phyloP scores from a whole-genome alignment of 2,329 filamentous ascomycete genomes.

The Diaporthe sp. region DNA sequence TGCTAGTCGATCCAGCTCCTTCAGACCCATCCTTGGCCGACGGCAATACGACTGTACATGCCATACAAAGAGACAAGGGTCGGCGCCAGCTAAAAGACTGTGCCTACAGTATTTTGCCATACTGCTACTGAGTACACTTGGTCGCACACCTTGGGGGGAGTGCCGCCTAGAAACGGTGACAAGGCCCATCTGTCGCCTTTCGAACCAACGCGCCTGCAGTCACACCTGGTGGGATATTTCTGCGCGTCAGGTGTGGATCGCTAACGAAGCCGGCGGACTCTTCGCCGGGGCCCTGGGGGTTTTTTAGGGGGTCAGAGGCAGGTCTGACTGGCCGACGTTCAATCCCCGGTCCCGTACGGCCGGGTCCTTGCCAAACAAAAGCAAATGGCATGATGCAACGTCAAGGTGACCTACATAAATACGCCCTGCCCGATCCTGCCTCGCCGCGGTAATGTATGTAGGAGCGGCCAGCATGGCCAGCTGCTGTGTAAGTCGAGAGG shows the following conservation, averaged over 20 bases:
- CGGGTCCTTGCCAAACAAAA: constrained; percentile 31
- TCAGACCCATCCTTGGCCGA: constrained; percentile 29
- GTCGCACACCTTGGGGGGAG: constrained; percentile 25
- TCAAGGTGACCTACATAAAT: constrained; percentile 12
- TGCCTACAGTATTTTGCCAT: not conserved
- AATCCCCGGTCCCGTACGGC: constrained; percentile 28
- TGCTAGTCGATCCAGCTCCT: constrained; percentile 33
- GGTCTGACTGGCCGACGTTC: constrained; percentile 10
- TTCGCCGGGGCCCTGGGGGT: not conserved
- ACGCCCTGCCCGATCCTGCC: constrained; percentile 21
- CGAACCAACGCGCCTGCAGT: constrained; percentile 16
- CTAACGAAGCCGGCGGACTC: constrained; percentile 1
- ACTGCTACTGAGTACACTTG: not conserved
- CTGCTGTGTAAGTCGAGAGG: constrained; percentile 29
- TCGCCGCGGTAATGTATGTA: constrained; percentile 15
- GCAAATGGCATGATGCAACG: constrained; percentile 33
- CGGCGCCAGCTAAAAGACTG: constrained; percentile 2
- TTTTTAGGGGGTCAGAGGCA: not conserved
- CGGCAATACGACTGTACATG: constrained; percentile 28
- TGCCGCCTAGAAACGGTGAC: constrained; percentile 11
- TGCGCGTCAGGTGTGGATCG: constrained; percentile 31
- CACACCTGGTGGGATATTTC: constrained; percentile 23
- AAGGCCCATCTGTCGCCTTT: not conserved
- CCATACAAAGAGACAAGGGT: constrained; percentile 1
- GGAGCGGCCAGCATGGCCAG: constrained; percentile 26